Evolutionary conservation across 257 asterid species (phyloP).

Genomic region (Verbascum thapsus): DNA sequence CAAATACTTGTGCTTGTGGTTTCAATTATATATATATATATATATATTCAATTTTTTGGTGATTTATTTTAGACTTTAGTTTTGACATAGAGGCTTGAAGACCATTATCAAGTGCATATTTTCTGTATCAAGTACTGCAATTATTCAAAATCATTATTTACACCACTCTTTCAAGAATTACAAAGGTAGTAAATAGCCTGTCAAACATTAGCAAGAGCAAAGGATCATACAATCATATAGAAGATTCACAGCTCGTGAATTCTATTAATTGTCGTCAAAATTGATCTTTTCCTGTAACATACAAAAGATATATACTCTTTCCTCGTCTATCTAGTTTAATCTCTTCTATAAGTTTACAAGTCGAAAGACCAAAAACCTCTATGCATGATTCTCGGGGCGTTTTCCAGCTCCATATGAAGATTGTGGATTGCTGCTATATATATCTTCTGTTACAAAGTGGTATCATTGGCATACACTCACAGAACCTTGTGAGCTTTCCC

Average conservation of each 20-base stretch:
- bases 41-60: too few species aligned
- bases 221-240: not conserved
- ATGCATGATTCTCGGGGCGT: not conserved
- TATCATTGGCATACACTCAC: too few species aligned
- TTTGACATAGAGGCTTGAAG: too few species aligned
- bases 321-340: not conserved
- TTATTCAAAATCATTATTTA: not conserved
- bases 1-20: too few species aligned
- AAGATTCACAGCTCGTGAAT: conserved; percentile 27
- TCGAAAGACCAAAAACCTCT: conserved; percentile 1
- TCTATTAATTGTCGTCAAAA: conserved; percentile 17
- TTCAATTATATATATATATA: too few species aligned
- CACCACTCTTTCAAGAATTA: not conserved
- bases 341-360: conserved; percentile 6
- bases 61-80: too few species aligned
- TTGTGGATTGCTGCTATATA: too few species aligned
- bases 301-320: not conserved
- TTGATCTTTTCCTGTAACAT: not conserved
- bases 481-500: conserved; percentile 78
- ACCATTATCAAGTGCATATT: too few species aligned
- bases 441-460: not conserved
- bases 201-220: too few species aligned
- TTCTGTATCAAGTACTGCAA: too few species aligned
- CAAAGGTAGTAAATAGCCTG: too few species aligned
- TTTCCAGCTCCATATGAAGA: not conserved